These are phyloP conservation scores for Tetrapisispora nanseiensis DNA, from an alignment of 805 yeast genomes.

Conservation along the genomic window DNA sequence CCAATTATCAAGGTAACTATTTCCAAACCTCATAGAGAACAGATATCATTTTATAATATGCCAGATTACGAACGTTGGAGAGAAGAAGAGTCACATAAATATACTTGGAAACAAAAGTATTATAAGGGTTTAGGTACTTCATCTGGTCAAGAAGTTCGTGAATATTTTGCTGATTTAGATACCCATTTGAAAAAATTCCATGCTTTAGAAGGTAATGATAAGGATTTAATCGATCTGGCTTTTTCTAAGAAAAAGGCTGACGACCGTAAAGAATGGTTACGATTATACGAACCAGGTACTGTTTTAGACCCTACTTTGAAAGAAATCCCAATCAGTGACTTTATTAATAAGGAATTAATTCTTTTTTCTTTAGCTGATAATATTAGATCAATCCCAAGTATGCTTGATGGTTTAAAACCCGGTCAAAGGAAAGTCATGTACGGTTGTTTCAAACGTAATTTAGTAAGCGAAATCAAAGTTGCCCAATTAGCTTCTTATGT, in stretches of 20 bases:
- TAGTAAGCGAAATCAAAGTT: conserved; percentile 72
- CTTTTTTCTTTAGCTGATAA: conserved; percentile 95
- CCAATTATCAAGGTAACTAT: conserved; percentile 90
- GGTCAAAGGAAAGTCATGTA: conserved; percentile 90
- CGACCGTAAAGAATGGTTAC: conserved; percentile 94
- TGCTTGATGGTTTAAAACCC: conserved; percentile 91
- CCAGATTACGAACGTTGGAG: conserved; percentile 95
- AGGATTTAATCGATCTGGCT: conserved; percentile 74
- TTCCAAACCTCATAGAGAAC: conserved; percentile 47
- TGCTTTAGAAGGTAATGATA: conserved; percentile 69
- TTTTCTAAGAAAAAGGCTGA: conserved; percentile 93
- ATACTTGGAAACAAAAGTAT: conserved; percentile 87
- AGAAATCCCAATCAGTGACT: conserved; percentile 83
- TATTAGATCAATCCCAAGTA: conserved; percentile 87
- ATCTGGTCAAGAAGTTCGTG: conserved; percentile 68
- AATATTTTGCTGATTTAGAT: conserved; percentile 77
- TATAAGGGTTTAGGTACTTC: conserved; percentile 99
- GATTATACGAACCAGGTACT: conserved; percentile 86
- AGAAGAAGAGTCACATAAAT: conserved; percentile 61
- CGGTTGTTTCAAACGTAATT: conserved; percentile 74
- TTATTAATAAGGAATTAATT: conserved; percentile 90
- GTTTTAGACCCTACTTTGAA: conserved; percentile 68
- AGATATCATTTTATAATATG: conserved; percentile 79
- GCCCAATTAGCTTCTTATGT: conserved; percentile 86
- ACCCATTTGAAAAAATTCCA: conserved; percentile 80